A percentile compares a stretch with the other conserved stretches of the same genome.
phyloP scores from a whole-genome alignment of 202 grass and related monocot species.

The Setaria italica region DNA sequence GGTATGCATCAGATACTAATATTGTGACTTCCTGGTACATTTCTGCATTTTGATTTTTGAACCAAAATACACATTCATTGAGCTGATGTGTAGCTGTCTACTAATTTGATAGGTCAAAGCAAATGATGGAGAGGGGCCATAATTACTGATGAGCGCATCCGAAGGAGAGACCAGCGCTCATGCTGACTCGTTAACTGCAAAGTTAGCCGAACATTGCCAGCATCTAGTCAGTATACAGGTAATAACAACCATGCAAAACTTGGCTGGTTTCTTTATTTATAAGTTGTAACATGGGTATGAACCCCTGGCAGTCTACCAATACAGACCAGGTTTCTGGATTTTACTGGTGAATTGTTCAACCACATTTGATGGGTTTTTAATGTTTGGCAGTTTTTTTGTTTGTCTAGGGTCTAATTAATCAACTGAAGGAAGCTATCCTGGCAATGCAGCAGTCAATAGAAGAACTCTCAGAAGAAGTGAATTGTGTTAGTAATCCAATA shows the following conservation, averaged over 20 bases:
- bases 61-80: constrained; percentile 24
- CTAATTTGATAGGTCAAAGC: constrained; percentile 80
- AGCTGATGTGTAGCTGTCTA: constrained; percentile 20
- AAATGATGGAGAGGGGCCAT: constrained; percentile 96
- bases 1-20: constrained; percentile 6
- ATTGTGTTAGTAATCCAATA: constrained; percentile 58
- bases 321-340: background rate
- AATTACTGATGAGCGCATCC: constrained; percentile 81
- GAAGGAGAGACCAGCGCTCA: constrained; percentile 77
- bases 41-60: constrained; percentile 22
- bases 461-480: constrained; percentile 91
- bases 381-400: constrained; percentile 44
- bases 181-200: constrained; percentile 86
- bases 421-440: constrained; percentile 96
- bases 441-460: constrained; percentile 91
- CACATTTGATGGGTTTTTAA: background rate
- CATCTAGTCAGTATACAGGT: constrained; percentile 99
- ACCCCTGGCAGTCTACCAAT: background rate
- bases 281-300: background rate
- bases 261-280: constrained; percentile 16
- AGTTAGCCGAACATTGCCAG: constrained; percentile 95
- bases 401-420: constrained; percentile 89
- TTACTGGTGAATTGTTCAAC: too few relatives aligned
- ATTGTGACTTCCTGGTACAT: background rate
- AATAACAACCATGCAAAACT: constrained; percentile 30